Percentiles rank a stretch among this genome's conserved stretches.
These are phyloP conservation scores for Rhinocladiella mackenziei DNA, from an alignment of 2,329 filamentous ascomycete genomes.

Conservation along the genomic window DNA sequence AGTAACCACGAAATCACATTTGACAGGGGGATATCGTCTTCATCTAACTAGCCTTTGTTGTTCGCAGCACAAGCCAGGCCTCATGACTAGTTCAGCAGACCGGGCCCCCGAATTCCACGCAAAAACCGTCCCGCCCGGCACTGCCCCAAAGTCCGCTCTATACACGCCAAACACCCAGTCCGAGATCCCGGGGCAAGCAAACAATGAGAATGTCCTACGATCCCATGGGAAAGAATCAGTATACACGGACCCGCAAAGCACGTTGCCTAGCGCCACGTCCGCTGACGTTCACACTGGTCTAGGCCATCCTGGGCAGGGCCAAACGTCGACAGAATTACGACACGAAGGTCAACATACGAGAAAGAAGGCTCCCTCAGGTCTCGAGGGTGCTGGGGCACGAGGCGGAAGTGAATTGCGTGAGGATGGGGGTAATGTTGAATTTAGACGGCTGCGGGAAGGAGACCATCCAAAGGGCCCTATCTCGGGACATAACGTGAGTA, in stretches of 20 bases:
- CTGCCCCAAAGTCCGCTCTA: slow-evolving; percentile 51
- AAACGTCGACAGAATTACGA: slow-evolving; percentile 46
- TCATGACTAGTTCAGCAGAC: slow-evolving; percentile 51
- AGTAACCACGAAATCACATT: slow-evolving; percentile 36
- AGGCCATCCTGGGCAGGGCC: slow-evolving; percentile 50
- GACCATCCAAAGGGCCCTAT: slow-evolving; percentile 14
- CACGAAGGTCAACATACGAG: slow-evolving; percentile 45
- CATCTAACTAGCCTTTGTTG: slow-evolving; percentile 20
- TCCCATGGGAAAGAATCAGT: slow-evolving; percentile 41
- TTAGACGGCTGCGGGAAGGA: slow-evolving; percentile 16
- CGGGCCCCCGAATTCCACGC: slow-evolving; percentile 63
- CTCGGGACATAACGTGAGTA: slow-evolving; percentile 17
- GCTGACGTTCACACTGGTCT: slow-evolving; percentile 52
- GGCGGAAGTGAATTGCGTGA: slow-evolving; percentile 17
- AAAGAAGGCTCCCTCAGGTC: slow-evolving; percentile 41
- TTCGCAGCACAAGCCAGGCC: slow-evolving; percentile 60
- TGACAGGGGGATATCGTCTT: too few relatives aligned
- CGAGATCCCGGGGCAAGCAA: slow-evolving; percentile 39
- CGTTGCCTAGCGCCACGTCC: slow-evolving; percentile 51
- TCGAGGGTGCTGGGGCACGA: slow-evolving; percentile 42
- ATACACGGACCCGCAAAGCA: slow-evolving; percentile 44
- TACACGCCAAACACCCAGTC: slow-evolving; percentile 26
- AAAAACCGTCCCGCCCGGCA: slow-evolving; percentile 58
- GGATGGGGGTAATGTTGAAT: slow-evolving; percentile 16
- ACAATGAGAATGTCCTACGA: slow-evolving; percentile 40